Evolutionary conservation across 495 filamentous ascomycete species (phyloP), one percentile per base, ranked within the genome.

Genomic region (Talaromyces nanjingensis): DNA sequence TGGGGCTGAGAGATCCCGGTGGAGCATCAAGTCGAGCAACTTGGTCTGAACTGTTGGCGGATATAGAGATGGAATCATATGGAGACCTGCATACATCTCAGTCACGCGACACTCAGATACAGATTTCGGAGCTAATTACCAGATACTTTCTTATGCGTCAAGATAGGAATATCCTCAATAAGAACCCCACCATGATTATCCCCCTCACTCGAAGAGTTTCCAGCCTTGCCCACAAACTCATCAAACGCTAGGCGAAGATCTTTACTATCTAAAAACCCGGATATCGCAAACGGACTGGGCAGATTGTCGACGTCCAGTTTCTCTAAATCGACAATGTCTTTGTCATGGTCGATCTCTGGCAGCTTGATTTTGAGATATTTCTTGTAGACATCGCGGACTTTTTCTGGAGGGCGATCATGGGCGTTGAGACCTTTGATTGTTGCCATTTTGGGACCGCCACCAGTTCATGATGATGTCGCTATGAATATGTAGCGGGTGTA

Each of bases 1-100:
- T 6, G 86, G 84, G 67, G 89, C 82, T 61, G 88, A 88, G 14
- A 97, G 83, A 73, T 96, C 90, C 42, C 89, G 84, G 72, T 96
- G 91, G 33, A 96, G 77, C 67, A 97, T 75, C 25, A 83, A 82
- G 12, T 76, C 82, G 5, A 97, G 77, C 6, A 97, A 78, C 18
- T 76, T 71, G 62, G 79, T 78, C 73, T 98, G 93, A 22, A 89
- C 79, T 4, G 76, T 71, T 14, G 82, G 79, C 9, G 91, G 88
- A 39, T 96, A 74, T 0, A 96, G 72, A 9, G 82, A 81, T 61
- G 93, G 92, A 24, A 91, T 77, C 64, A 97, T 83, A 37, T 86
- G 79, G 11, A 97, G 81, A 61, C 90, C 91, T 96, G 68, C 39
- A 33, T 18, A 11, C 52, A 22, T 27, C n/a, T 64, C 9, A 58